Percentiles rank a stretch among this genome's conserved stretches.
phyloP scores from a whole-genome alignment of 371 early-diverging fungal species.

The Basidiobolus meristosporus region DNA sequence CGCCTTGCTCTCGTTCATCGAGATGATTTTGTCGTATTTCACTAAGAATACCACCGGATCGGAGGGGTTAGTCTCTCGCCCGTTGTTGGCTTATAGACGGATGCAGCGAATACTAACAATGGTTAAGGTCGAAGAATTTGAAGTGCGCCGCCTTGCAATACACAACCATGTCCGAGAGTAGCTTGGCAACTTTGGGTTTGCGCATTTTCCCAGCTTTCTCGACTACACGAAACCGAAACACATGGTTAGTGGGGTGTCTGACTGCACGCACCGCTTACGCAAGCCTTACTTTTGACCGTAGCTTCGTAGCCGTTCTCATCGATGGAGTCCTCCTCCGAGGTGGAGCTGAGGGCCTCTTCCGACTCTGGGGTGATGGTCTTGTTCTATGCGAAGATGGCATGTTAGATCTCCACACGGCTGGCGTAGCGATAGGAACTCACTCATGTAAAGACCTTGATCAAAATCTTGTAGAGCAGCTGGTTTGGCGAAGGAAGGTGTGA shows the following conservation, averaged over 20 bases:
- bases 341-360: background rate
- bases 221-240: no score
- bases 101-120: background rate
- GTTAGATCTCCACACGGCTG: no score
- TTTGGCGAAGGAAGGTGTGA: constrained; percentile 42
- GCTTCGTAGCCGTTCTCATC: background rate
- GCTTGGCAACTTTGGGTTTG: constrained; percentile 25
- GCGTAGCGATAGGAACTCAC: no score
- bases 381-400: no score
- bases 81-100: no score
- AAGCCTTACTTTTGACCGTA: background rate
- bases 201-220: no score
- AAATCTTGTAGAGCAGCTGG: constrained; percentile 30
- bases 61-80: no score
- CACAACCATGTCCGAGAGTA: constrained; percentile 36
- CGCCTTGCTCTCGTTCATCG: constrained; percentile 30
- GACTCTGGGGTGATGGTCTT: background rate
- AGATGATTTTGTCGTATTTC: constrained; percentile 31
- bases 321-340: no score
- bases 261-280: background rate
- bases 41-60: background rate
- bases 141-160: constrained; percentile 48
- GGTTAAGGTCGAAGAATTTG: constrained; percentile 13
- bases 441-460: constrained; percentile 42
- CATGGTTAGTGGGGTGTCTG: constrained; percentile 9